Conservation (phyloP, 441 rosid species). For the Erodium trifolium region DNA sequence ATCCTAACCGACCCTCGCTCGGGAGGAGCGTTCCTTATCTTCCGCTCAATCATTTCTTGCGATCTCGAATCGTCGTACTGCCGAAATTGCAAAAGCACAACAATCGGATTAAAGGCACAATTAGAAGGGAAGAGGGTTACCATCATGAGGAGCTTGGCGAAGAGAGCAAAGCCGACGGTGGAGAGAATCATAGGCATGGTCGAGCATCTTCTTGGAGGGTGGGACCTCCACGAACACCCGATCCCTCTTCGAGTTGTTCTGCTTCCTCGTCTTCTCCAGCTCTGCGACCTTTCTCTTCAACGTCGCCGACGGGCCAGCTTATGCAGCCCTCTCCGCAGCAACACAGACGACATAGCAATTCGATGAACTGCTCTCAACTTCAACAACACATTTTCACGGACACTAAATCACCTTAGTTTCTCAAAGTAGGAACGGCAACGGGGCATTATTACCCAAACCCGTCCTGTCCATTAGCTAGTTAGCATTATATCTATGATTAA, state of each 20-base stretch:
- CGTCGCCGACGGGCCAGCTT: slow-evolving; percentile 40
- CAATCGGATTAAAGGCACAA: neutral
- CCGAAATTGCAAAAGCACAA: neutral
- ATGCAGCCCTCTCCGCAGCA: slow-evolving; percentile 38
- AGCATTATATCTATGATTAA: no score
- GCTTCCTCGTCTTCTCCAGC: slow-evolving; percentile 46
- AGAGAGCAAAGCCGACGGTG: slow-evolving; percentile 59
- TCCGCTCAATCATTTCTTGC: slow-evolving; percentile 80
- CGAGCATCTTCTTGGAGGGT: slow-evolving; percentile 52
- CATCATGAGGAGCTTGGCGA: slow-evolving; percentile 87
- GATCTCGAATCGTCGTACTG: slow-evolving; percentile 74
- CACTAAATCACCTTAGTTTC: no score
- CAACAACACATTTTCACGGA: no score
- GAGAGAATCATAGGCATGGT: slow-evolving; percentile 72
- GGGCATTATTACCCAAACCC: no score
- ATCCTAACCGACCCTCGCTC: slow-evolving; percentile 75
- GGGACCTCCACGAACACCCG: slow-evolving; percentile 75
- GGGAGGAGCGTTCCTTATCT: slow-evolving; percentile 70
- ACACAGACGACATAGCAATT: slow-evolving; percentile 3
- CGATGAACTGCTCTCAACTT: neutral
- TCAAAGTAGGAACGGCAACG: no score
- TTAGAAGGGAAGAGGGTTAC: slow-evolving; percentile 22
- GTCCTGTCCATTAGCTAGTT: no score
- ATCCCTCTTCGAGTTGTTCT: slow-evolving; percentile 41
- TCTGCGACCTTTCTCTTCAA: slow-evolving; percentile 49